phyloP scores from a whole-genome alignment of 2,329 filamentous ascomycete species.

The Zymoseptoria brevis region DNA sequence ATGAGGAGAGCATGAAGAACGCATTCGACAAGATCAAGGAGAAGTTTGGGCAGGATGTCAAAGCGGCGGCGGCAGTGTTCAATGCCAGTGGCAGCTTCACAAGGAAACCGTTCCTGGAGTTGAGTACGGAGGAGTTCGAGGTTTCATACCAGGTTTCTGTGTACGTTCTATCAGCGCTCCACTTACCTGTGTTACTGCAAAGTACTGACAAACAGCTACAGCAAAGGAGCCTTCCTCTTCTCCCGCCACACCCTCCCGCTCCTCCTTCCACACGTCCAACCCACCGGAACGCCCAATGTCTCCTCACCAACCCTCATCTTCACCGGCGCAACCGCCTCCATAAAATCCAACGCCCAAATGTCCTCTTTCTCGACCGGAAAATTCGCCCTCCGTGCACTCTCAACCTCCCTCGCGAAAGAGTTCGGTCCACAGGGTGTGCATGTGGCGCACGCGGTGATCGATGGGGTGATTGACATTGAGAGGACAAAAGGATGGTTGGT shows the following conservation, averaged over 20 bases:
- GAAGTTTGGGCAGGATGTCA: slow-evolving; percentile 44
- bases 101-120: slow-evolving; percentile 54
- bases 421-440: slow-evolving; percentile 80
- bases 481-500: slow-evolving; percentile 55
- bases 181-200: too few species aligned
- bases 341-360: slow-evolving; percentile 64
- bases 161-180: too few species aligned
- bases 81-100: slow-evolving; percentile 57
- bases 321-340: slow-evolving; percentile 75
- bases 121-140: slow-evolving; percentile 51
- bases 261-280: slow-evolving; percentile 53
- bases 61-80: slow-evolving; percentile 54
- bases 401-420: slow-evolving; percentile 69
- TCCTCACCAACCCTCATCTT: slow-evolving; percentile 74
- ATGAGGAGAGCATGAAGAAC: slow-evolving; percentile 45
- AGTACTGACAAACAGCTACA: too few species aligned
- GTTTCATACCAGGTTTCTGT: slow-evolving; percentile 43
- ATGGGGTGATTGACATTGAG: slow-evolving; percentile 78
- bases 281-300: slow-evolving; percentile 34
- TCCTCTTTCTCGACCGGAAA: slow-evolving; percentile 69
- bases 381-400: slow-evolving; percentile 66
- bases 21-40: slow-evolving; percentile 57
- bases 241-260: slow-evolving; percentile 63
- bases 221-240: slow-evolving; percentile 67
- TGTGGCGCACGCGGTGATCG: slow-evolving; percentile 66